Percentiles rank a stretch among this genome's conserved stretches.
phyloP scores from a whole-genome alignment of 1,284 basidiomycete species.

The Boletus smithii region DNA sequence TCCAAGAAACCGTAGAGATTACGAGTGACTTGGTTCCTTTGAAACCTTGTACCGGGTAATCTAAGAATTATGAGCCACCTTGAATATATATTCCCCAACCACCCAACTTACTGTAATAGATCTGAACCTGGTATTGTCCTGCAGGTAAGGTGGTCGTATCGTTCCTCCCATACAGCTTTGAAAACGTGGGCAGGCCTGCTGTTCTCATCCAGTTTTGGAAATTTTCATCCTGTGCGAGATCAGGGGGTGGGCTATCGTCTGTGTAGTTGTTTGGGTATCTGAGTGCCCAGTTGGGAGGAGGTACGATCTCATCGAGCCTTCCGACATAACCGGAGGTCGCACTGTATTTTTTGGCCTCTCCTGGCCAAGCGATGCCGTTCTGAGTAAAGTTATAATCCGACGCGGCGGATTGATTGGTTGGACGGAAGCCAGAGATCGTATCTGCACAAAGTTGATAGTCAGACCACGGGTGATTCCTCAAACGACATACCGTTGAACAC shows the following conservation, averaged over 20 bases:
- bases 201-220: slow-evolving; percentile 99
- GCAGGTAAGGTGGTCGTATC: slow-evolving; percentile 70
- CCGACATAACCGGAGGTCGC: slow-evolving; percentile 52
- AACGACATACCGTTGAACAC: slow-evolving; percentile 90
- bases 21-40: slow-evolving; percentile 96
- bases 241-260: slow-evolving; percentile 62
- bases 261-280: slow-evolving; percentile 79
- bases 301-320: slow-evolving; percentile 62
- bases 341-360: slow-evolving; percentile 88
- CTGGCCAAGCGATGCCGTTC: slow-evolving; percentile 89
- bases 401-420: slow-evolving; percentile 54
- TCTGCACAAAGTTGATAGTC: slow-evolving; percentile 48
- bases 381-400: slow-evolving; percentile 75
- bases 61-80: slow-evolving; percentile 41
- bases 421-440: slow-evolving; percentile 67
- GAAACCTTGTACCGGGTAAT: slow-evolving; percentile 91
- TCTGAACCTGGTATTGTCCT: slow-evolving; percentile 76
- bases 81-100: not conserved
- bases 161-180: slow-evolving; percentile 92
- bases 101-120: slow-evolving; percentile 74
- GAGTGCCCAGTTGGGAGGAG: slow-evolving; percentile 88
- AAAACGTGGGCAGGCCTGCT: slow-evolving; percentile 93
- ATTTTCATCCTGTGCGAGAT: slow-evolving; percentile 81
- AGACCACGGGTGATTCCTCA: not conserved
- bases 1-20: slow-evolving; percentile 96